Percentiles rank a stretch among this genome's conserved stretches.
Evolutionary conservation across 345 rosid species (phyloP).

Genomic region (Linum usitatissimum): DNA sequence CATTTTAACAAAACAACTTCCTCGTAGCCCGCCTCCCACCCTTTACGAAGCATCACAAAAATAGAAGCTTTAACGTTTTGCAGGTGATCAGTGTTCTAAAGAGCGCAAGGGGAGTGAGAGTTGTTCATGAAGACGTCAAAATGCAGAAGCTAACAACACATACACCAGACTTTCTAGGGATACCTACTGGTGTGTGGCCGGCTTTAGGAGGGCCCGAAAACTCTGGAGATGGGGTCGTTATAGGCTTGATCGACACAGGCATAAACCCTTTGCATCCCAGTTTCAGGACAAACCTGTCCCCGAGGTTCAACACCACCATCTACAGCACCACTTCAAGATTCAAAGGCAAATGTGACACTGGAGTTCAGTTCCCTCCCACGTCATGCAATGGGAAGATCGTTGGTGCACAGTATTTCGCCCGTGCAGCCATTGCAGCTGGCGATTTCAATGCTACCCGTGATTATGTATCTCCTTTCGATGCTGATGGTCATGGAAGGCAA

Average conservation of each 20-base stretch:
- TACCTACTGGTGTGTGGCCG: slow-evolving; percentile 31
- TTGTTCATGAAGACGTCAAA: slow-evolving; percentile 32
- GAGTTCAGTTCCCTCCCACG: slow-evolving; percentile 23
- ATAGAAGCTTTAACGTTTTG: too few species aligned
- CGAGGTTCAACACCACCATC: slow-evolving; percentile 3
- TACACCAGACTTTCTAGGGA: slow-evolving; percentile 34
- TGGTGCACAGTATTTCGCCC: slow-evolving; percentile 42
- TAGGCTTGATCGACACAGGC: slow-evolving; percentile 42
- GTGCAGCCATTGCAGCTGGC: slow-evolving; percentile 34
- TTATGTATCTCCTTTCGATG: slow-evolving; percentile 36
- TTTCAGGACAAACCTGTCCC: slow-evolving; percentile 14
- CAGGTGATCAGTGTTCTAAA: slow-evolving; percentile 23
- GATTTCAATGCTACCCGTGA: slow-evolving; percentile 34
- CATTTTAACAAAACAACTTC: not conserved
- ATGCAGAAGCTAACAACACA: slow-evolving; percentile 36
- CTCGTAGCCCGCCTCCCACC: too few species aligned
- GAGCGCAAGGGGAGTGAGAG: slow-evolving; percentile 26
- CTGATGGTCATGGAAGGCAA: slow-evolving; percentile 53
- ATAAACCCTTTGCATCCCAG: slow-evolving; percentile 41
- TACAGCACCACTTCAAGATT: slow-evolving; percentile 11
- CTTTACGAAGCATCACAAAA: too few species aligned
- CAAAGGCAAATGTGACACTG: slow-evolving; percentile 33
- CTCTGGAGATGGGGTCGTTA: slow-evolving; percentile 34
- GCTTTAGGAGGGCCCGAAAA: slow-evolving; percentile 26
- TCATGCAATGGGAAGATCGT: slow-evolving; percentile 36